phyloP scores from a whole-genome alignment of 73 alveolate genomes.

The Blepharisma stoltei region DNA sequence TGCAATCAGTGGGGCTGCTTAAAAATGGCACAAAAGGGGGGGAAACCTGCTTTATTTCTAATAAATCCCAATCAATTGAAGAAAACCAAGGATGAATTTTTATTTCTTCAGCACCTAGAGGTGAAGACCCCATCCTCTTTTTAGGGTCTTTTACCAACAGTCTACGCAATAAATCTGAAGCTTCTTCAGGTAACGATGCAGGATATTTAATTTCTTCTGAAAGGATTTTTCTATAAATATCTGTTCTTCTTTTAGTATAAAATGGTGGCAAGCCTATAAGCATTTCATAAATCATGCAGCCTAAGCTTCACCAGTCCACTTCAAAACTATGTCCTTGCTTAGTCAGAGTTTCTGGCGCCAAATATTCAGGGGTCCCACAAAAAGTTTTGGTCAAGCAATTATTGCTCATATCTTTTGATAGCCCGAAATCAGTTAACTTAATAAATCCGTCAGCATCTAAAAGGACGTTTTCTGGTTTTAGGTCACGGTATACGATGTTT shows the following conservation, averaged over 20 bases:
- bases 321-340: constrained; percentile 52
- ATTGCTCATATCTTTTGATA: constrained; percentile 54
- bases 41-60: constrained; percentile 49
- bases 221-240: constrained; percentile 42
- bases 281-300: constrained; percentile 77
- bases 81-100: constrained; percentile 67
- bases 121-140: constrained; percentile 46
- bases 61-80: constrained; percentile 63
- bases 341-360: constrained; percentile 72
- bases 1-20: constrained; percentile 57
- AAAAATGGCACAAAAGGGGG: constrained; percentile 87
- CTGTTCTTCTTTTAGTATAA: constrained; percentile 59
- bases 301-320: constrained; percentile 73
- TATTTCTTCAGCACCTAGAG: constrained; percentile 40
- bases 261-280: constrained; percentile 75
- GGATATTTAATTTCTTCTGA: constrained; percentile 41
- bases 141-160: constrained; percentile 57
- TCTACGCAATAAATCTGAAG: constrained; percentile 42
- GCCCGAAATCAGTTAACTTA: constrained; percentile 81
- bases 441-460: constrained; percentile 71
- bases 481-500: constrained; percentile 78
- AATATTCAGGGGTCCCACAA: constrained; percentile 81
- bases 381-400: constrained; percentile 53
- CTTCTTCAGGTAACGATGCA: constrained; percentile 36
- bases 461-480: constrained; percentile 87